Base-by-base conservation (phyloP, 805 yeast genomes). In the Candida jianshihensis region DNA sequence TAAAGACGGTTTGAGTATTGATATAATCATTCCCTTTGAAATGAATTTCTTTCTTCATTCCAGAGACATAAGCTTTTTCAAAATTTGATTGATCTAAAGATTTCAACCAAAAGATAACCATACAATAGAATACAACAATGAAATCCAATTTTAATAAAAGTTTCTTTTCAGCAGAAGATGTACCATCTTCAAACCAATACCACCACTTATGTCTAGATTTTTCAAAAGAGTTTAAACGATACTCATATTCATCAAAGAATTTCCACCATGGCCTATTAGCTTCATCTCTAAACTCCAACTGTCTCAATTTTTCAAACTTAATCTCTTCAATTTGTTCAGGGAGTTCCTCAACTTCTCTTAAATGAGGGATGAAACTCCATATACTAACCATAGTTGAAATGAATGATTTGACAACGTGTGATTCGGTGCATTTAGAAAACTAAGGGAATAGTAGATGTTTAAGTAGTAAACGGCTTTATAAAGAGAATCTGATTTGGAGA, bases 91-190 rank as follows among this genome's bases (percentile, higher is more conserved):
- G 71, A 47, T 80, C 86, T 38, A 80, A 56, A 43, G 70, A 71
- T 49, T 79, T 79, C 38, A 78, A 73, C 82, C 82, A 80, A 54
- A 78, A 79, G 3, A 75, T 76, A 40, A 75, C 54, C 54, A 76
- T 71, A 1, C 80, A 65, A 43, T 75, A 74, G 34, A 68, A 63
- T 5, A 77, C 63, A 34, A 79, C 52, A 29, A 74, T 51, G n/a
- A 73, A 43, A 45, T 77, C 83, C 19, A 76, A 49, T 46, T 77
- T 77, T 6, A 29, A 10, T 24, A 29, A n/a, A 5, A 29, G 16
- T 29, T 18, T 29, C 22, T 29, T 29, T 13, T 29, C 31, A 4
- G 31, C 31, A 19, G 22, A 8, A 13, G 81, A 60, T 26, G 70
- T 72, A 34, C 59, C 63, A 17, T 66, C 68, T 33, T 66, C 65